phyloP scores from a whole-genome alignment of 23 red algal species.

The Gracilaria vermiculophylla region DNA sequence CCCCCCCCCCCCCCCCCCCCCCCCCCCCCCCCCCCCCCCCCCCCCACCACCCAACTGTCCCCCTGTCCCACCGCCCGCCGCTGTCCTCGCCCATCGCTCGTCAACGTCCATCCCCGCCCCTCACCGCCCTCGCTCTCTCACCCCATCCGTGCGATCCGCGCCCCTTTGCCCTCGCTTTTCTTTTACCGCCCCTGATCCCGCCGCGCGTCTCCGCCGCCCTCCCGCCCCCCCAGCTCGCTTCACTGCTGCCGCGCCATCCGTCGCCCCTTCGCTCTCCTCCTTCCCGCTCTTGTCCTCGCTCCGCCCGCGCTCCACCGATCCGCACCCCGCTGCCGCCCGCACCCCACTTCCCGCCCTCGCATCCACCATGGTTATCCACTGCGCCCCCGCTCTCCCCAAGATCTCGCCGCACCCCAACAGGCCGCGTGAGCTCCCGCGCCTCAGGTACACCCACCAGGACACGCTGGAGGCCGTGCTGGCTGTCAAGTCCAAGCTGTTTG shows the following conservation, averaged over 20 bases:
- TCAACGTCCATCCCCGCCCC: background rate
- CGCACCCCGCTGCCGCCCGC: background rate
- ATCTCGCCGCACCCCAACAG: background rate
- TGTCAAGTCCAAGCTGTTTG: slow-evolving; percentile 42
- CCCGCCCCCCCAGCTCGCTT: background rate
- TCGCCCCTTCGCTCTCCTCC: background rate
- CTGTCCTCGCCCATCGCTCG: too few relatives aligned
- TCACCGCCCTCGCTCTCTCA: background rate
- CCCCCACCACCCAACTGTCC: background rate
- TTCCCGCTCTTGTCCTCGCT: background rate
- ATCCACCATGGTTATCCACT: background rate
- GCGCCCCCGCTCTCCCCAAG: background rate
- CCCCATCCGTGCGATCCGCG: too few relatives aligned
- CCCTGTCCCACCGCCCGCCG: too few relatives aligned
- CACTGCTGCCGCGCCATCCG: background rate
- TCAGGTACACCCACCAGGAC: slow-evolving; percentile 19
- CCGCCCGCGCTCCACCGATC: background rate
- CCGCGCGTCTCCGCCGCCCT: too few relatives aligned
- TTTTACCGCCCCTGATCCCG: too few relatives aligned
- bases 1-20: background rate
- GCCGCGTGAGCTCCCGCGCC: background rate
- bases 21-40: background rate
- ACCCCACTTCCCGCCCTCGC: background rate
- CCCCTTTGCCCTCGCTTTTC: too few relatives aligned
- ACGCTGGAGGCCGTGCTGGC: slow-evolving; percentile 16